Evolutionary conservation across 345 rosid species (phyloP), one percentile per base, ranked within the genome.

Genomic region (Adansonia digitata): DNA sequence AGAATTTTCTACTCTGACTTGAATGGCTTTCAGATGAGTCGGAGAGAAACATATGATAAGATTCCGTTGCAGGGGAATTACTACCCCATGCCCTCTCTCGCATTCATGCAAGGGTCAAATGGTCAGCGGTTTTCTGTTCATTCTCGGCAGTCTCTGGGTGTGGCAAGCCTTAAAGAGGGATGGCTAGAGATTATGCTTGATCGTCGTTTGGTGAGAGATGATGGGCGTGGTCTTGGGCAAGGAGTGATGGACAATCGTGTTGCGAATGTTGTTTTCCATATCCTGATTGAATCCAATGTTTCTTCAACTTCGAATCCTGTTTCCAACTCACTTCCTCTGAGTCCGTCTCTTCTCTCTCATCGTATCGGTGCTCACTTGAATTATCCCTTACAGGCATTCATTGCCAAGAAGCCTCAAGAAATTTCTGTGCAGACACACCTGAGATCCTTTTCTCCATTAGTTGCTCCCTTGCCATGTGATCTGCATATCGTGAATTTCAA

Each of bases 151-250:
- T 86, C 98, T 13, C 78, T 95, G 20, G 99, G 98, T 70, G 93
- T 71, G 39, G 97, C 97, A 35, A 85, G 91, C 80, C 94, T 86
- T 59, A 77, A 81, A 81, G 86, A 87, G 43, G 98, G 99, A 75
- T 95, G 98, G 97, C 76, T 95, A 39, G 99, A 95, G 88, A 88
- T 95, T 78, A 93, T 95, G 98, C 82, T 95, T 69, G 99, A 93
- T 73, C 93, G 99, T 7, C 90, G 99, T 45, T 82, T 95, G 76
- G 77, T 75, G 2, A 86, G 79, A 49, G 99, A 95, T 77, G 99
- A 95, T 61, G 98, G 98, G 2, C 99, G 99, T 82, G 99, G 99
- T 74, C 94, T 95, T 11, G 98, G 99, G 57, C 98, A 91, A 85
- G 99, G 99, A 26, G 94, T 95, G 80, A 82, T 85, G 88, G 99